Evolutionary conservation across 176 grass and related monocot species (phyloP), one percentile per base, ranked within the genome.

Genomic region (Aechmea fasciata): DNA sequence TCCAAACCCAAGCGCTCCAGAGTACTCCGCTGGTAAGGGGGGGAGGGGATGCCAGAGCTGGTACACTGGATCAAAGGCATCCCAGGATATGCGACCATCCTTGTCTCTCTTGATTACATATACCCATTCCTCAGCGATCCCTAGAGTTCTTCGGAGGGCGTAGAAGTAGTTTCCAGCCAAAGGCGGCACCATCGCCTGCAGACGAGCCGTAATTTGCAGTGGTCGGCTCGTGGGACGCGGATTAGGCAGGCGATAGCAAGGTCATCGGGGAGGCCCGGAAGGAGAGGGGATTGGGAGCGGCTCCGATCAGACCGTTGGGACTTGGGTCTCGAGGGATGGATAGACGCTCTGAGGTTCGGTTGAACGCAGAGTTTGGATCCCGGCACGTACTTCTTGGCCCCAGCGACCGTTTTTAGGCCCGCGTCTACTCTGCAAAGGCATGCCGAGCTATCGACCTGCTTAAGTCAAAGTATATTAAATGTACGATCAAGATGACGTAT

Each of bases 141-240:
- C 87, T 25, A 87, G 71, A 13, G 61, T 81, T 4, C 71, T 70
- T 9, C 91, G 91, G 20, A 88, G 87, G 24, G 48, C 49, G 71
- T 96, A 96, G 75, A 88, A 91, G 83, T 96, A 96, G 64, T 96
- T 96, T 70, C 87, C 85, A 8, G 83, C 75, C 41, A 96, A 73
- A 96, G 83, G 49, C 91, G 80, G n/a, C 48, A 10, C 91, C 91
- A 96, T 50, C 69, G 14, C 69, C 51, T 90, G 80, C 85, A 88
- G 51, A 96, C 91, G 9, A 96, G 77, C 50, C 78, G 48, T 2
- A 96, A 77, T 80, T 82, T 88, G 53, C 67, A 72, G 47, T 96
- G 91, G 0, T 91, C 78, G 0, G 77, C 85, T 10, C 91, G 57
- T 3, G 80, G 87, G 49, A 91, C 80, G 0, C 85, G 82, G 83